phyloP scores from a whole-genome alignment of 2,329 filamentous ascomycete species.

The Fusarium decemcellulare region DNA sequence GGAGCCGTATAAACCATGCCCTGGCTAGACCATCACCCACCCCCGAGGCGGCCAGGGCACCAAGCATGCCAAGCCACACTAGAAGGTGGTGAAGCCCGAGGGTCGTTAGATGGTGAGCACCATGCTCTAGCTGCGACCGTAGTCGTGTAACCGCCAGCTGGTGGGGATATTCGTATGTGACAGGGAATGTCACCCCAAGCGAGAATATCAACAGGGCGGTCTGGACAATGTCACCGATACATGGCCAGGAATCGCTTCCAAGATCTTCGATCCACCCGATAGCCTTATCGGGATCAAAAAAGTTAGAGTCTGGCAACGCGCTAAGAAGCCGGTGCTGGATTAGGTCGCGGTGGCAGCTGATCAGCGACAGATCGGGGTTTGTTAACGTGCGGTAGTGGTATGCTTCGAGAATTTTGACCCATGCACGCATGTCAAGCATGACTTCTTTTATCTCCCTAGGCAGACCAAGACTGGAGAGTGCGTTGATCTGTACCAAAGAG shows the following conservation, averaged over 20 bases:
- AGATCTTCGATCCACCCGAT: neutral
- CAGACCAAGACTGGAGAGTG: neutral
- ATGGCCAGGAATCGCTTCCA: neutral
- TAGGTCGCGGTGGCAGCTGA: neutral
- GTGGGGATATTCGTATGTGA: neutral
- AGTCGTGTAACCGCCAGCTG: neutral
- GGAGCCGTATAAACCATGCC: neutral
- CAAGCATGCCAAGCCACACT: neutral
- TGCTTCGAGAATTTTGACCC: neutral
- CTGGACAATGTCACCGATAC: neutral
- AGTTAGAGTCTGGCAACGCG: neutral
- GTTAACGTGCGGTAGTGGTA: neutral
- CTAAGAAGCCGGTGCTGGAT: constrained; percentile 4
- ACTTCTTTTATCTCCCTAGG: neutral
- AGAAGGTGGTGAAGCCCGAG: neutral
- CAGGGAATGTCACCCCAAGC: neutral
- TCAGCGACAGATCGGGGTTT: constrained; percentile 1
- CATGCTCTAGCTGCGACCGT: neutral
- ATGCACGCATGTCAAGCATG: constrained; percentile 1
- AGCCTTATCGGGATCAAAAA: neutral
- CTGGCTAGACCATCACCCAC: neutral
- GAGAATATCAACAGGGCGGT: neutral
- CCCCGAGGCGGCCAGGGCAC: neutral
- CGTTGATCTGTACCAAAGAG: neutral
- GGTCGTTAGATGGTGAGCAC: neutral